Evolutionary conservation across 2,329 filamentous ascomycete species (phyloP).

Genomic region (Mycosphaerella sp.): DNA sequence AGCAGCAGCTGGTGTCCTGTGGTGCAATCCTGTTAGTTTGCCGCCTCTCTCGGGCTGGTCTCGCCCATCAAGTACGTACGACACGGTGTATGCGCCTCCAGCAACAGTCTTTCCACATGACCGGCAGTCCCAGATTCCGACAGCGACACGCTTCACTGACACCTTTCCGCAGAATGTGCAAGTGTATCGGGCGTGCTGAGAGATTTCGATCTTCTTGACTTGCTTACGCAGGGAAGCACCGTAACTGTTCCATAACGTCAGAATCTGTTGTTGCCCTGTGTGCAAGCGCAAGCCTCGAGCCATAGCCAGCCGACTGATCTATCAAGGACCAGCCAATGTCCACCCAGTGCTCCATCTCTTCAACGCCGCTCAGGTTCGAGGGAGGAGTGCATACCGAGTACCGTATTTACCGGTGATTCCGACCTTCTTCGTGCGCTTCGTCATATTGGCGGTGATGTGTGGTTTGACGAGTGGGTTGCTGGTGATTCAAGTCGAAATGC

Average conservation of each 20-base stretch:
- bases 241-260: conserved; percentile 55
- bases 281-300: neutral
- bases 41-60: neutral
- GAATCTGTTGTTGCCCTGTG: conserved; percentile 6
- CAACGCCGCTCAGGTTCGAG: conserved; percentile 4
- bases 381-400: conserved; percentile 64
- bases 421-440: conserved; percentile 97
- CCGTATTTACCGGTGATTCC: conserved; percentile 99
- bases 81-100: conserved; percentile 89
- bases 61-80: conserved; percentile 61
- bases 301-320: neutral
- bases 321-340: neutral
- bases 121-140: conserved; percentile 97
- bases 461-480: conserved; percentile 17
- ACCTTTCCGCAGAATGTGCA: conserved; percentile 99
- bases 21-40: conserved; percentile 12
- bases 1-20: conserved; percentile 82
- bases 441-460: conserved; percentile 59
- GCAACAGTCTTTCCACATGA: conserved; percentile 91
- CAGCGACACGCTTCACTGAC: conserved; percentile 66
- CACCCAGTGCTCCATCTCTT: conserved; percentile 9
- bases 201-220: conserved; percentile 99
- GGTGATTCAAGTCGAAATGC: conserved; percentile 12
- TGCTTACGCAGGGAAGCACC: conserved; percentile 99
- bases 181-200: conserved; percentile 93